Base-by-base conservation (phyloP, 805 yeast genomes). In the Monosporozyma unispora region DNA sequence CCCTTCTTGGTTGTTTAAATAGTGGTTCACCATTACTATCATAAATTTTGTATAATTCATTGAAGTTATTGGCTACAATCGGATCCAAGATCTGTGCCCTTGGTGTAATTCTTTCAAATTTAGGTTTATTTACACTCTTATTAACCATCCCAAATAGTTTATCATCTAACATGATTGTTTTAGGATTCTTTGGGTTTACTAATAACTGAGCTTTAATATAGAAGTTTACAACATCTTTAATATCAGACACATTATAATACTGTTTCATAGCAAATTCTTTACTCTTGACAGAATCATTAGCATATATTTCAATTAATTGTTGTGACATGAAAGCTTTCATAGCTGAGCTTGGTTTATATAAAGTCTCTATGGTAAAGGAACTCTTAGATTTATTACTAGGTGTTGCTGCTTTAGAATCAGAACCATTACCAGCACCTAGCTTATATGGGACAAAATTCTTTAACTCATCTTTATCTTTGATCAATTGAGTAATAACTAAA, bases 401-500 rank as follows among this genome's bases (percentile, higher is more conserved):
- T 12, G 46, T 21, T 31, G 48, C 19, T 3, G 53, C 12, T 16
- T 45, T 52, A 37, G 35, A 7, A 14, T 21, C 40, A 25, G 18
- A 6, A 3, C 31, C 29, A 35, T 28, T 27, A 11, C 6, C 28
- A 11, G 22, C 25, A 40, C 6, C 8, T 3, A 73, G 64, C 52
- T 72, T 80, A 62, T 84, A 87, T 3, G 91, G 79, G 1, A 77
- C 81, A 66, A 87, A 88, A 41, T 73, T 73, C 37, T 73, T 76
- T 23, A 89, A 67, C 37, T 68, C 70, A 18, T 70, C 73, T 48
- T 78, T 76, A 29, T 69, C 66, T 14, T 74, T 75, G 28, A 80
- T 78, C 0, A 77, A 57, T 7, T 76, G 70, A 2, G 74, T 70
- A 19, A 91, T 71, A 0, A 77, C 74, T 25, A 89, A 46, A 58